Conservation (phyloP, 2,329 filamentous ascomycete species). For the Colletotrichum eremochloae region DNA sequence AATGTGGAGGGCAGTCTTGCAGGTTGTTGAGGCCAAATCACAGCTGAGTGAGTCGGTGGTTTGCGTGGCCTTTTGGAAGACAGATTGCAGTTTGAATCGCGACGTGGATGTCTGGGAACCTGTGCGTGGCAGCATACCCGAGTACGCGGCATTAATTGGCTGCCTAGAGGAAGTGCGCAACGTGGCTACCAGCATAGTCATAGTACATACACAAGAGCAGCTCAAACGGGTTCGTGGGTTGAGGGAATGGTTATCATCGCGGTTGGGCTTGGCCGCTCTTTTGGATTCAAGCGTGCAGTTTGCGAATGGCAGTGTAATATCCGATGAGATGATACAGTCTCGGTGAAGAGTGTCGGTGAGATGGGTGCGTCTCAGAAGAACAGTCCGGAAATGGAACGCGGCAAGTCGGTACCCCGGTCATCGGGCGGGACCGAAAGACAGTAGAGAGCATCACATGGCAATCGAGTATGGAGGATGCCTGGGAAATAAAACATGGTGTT, state of each 20-base stretch:
- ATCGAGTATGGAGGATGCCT: conserved; percentile 24
- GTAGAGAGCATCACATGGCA: conserved; percentile 33
- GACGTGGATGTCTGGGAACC: neutral
- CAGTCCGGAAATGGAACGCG: neutral
- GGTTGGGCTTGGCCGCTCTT: too few relatives aligned
- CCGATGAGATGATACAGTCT: neutral
- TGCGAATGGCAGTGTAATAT: neutral
- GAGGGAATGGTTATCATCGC: neutral
- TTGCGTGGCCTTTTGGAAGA: too few relatives aligned
- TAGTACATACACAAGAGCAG: too few relatives aligned
- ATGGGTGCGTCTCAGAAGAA: neutral
- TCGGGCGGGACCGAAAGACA: conserved; percentile 27
- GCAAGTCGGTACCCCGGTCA: conserved; percentile 10
- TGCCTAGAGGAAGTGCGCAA: neutral
- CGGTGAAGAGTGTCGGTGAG: conserved; percentile 1
- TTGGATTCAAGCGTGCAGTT: neutral
- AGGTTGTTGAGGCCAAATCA: too few relatives aligned
- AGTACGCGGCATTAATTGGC: neutral
- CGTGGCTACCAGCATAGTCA: neutral
- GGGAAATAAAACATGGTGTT: conserved; percentile 26
- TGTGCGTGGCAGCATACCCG: neutral
- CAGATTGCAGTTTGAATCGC: neutral
- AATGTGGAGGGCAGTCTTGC: too few relatives aligned
- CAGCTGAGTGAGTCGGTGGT: too few relatives aligned
- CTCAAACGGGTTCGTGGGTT: too few relatives aligned